Conservation (phyloP, 768 basidiomycete genomes). For the Hydnum rufescens region DNA sequence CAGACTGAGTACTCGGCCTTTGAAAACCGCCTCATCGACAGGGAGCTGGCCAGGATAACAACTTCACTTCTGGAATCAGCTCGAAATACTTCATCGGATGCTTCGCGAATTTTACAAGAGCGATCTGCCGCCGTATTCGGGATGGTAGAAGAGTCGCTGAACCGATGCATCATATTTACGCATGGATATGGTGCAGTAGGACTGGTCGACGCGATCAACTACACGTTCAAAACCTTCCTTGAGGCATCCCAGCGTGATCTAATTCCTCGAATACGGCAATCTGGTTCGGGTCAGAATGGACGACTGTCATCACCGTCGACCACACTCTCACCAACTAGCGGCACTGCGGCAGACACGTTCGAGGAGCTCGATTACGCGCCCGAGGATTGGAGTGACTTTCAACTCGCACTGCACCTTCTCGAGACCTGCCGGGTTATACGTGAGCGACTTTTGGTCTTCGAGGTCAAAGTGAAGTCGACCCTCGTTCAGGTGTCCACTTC, state of each 20-base stretch:
- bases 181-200: constrained; percentile 71
- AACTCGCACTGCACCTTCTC: constrained; percentile 61
- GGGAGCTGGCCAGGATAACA: constrained; percentile 26
- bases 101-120: constrained; percentile 51
- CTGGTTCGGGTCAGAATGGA: background rate
- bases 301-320: background rate
- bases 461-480: constrained; percentile 40
- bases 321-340: constrained; percentile 11
- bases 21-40: constrained; percentile 51
- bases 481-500: constrained; percentile 39
- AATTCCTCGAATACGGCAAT: constrained; percentile 3
- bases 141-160: constrained; percentile 60
- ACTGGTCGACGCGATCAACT: constrained; percentile 55
- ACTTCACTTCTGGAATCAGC: constrained; percentile 12
- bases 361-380: constrained; percentile 53
- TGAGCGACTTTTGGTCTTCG: constrained; percentile 49
- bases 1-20: constrained; percentile 68
- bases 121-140: constrained; percentile 54
- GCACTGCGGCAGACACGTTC: constrained; percentile 33
- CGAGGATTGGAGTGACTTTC: constrained; percentile 79
- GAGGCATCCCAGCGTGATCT: constrained; percentile 10
- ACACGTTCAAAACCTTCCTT: constrained; percentile 50
- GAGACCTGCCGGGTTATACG: constrained; percentile 56
- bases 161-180: constrained; percentile 59
- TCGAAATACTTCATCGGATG: constrained; percentile 6